Percentiles rank a stretch among this genome's conserved stretches.
phyloP scores from a whole-genome alignment of 768 basidiomycete genomes.

The Pisolithus microcarpus region DNA sequence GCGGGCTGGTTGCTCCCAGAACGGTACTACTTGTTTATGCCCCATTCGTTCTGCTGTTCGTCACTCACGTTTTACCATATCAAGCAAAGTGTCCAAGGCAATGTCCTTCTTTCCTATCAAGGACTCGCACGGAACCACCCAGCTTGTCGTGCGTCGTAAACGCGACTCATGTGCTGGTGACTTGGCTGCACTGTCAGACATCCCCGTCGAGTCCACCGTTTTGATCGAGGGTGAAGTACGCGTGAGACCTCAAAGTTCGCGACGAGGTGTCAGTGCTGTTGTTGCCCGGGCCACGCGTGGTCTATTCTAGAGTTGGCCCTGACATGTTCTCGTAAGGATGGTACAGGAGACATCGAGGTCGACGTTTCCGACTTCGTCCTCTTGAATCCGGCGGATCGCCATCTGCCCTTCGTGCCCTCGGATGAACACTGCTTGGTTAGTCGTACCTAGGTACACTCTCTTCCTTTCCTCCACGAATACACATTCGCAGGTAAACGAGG shows the following conservation, averaged over 20 bases:
- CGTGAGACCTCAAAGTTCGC: conserved; percentile 53
- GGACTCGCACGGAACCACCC: conserved; percentile 69
- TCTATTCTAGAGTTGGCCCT: conserved; percentile 2
- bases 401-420: conserved; percentile 82
- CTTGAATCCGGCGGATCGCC: conserved; percentile 67
- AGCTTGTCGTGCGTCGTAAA: conserved; percentile 62
- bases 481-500: conserved; percentile 65
- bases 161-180: conserved; percentile 16
- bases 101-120: conserved; percentile 84
- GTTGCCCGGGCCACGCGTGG: conserved; percentile 1
- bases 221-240: conserved; percentile 69
- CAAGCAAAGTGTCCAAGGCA: conserved; percentile 58
- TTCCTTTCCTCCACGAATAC: neutral
- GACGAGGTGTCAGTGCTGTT: conserved; percentile 45
- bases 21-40: conserved; percentile 45
- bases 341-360: conserved; percentile 76
- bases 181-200: conserved; percentile 43
- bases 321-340: conserved; percentile 33
- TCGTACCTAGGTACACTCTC: conserved; percentile 3
- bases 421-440: conserved; percentile 69
- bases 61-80: conserved; percentile 30
- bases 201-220: conserved; percentile 75
- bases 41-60: conserved; percentile 22
- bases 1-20: conserved; percentile 79
- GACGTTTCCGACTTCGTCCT: conserved; percentile 61